These are phyloP conservation scores for Pisolithus tinctorius DNA, from an alignment of 768 basidiomycete genomes.

Conservation along the genomic window DNA sequence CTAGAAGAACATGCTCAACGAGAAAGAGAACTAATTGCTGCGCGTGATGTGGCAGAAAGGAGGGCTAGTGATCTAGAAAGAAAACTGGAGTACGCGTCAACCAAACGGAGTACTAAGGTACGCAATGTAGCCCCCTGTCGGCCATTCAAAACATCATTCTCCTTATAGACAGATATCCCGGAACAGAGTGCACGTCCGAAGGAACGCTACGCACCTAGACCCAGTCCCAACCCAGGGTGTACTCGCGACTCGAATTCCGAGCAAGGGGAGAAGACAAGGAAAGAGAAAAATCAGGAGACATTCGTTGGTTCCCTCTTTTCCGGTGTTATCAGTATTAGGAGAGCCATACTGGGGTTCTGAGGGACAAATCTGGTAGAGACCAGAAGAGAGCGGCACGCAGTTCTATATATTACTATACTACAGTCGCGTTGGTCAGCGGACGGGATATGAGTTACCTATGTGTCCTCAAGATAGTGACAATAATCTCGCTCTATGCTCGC, in stretches of 20 bases:
- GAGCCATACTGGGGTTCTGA: background rate
- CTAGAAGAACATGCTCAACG: background rate
- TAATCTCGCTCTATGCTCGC: too few species aligned
- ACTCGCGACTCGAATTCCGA: too few species aligned
- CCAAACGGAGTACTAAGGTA: background rate
- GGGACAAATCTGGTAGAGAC: too few species aligned
- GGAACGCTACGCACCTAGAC: too few species aligned
- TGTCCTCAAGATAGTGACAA: too few species aligned
- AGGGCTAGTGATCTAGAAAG: background rate
- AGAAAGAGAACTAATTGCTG: background rate
- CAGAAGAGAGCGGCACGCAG: too few species aligned
- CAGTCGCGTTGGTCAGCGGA: too few species aligned
- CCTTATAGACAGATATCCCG: background rate
- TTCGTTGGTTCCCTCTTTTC: background rate
- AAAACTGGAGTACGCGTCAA: background rate
- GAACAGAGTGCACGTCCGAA: background rate
- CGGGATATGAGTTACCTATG: too few species aligned
- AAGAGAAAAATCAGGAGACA: background rate
- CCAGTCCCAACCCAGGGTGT: too few species aligned
- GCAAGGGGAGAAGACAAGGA: too few species aligned
- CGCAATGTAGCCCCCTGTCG: too few species aligned
- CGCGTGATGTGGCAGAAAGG: background rate
- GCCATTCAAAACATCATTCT: background rate
- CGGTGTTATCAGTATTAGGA: background rate
- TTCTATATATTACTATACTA: too few species aligned